Evolutionary conservation across 768 basidiomycete genomes (phyloP), one percentile per base, ranked within the genome.

Genomic region (Amanita rubescens): DNA sequence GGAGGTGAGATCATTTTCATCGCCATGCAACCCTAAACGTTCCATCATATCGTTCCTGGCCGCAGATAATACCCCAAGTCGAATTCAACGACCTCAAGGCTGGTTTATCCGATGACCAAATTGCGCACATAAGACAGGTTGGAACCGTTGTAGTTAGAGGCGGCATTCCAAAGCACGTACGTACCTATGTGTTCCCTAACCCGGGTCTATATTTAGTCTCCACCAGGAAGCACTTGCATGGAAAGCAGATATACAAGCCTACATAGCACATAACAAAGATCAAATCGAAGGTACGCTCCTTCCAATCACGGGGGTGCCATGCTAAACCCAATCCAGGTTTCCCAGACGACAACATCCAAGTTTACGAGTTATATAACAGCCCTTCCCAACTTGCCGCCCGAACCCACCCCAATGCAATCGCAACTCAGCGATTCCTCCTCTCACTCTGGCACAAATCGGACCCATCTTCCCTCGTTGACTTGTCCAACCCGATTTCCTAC

Each of bases 291-390:
- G 81, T 77, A 20, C 22, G 5, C 42, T 22, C 15, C 37, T 20
- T 22, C 30, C 30, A 37, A 11, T 30, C 19, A 6, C 44, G 25
- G 12, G 9, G 24, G 10, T 19, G 1, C 17, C 32, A 39, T 20
- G 44, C 7, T 33, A 22, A 25, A 4, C 39, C 1, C 14, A 38
- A 20, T 41, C 20, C 60, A 86, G 86, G 87, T 5, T 85, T 81
- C 58, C 88, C 88, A 0, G 68, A 72, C 3, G 74, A 81, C 34
- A 75, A 87, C 57, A 80, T 85, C 46, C 85, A 89, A 65, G 85
- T 80, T 6, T 90, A 76, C 62, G 87, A 90, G 60, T 62, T 90
- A 12, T 90, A 90, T 71, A 85, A 87, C 66, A 77, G 81, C 3
- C 72, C 69, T 39, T 60, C 77, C 12, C 87, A 90, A 64, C 75